phyloP scores from a whole-genome alignment of 1,139 yeast genomes.

The Taphrina deformans region DNA sequence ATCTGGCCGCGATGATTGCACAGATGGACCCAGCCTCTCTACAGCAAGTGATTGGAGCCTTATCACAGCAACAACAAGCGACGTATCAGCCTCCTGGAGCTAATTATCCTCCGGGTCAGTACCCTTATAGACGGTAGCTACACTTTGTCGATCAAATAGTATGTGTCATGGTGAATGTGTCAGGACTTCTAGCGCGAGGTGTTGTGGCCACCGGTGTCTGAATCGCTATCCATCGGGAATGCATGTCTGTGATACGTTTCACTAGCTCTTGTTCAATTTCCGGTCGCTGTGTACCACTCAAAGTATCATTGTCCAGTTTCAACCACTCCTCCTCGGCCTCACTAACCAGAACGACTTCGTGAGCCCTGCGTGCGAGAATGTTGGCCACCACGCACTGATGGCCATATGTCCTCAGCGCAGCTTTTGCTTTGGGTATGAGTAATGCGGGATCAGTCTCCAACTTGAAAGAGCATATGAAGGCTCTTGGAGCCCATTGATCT shows the following conservation, averaged over 20 bases:
- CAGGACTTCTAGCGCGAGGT: slow-evolving; percentile 21
- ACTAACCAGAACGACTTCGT: slow-evolving; percentile 80
- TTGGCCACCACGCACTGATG: slow-evolving; percentile 97
- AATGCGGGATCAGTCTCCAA: slow-evolving; percentile 81
- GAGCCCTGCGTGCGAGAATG: slow-evolving; percentile 80
- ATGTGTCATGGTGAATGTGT: background rate
- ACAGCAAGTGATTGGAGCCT: slow-evolving; percentile 43
- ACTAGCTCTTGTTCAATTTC: slow-evolving; percentile 33
- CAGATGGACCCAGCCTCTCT: slow-evolving; percentile 45
- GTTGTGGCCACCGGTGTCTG: slow-evolving; percentile 22
- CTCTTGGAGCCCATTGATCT: slow-evolving; percentile 82
- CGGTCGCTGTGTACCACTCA: slow-evolving; percentile 43
- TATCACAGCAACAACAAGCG: slow-evolving; percentile 41
- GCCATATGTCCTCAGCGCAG: slow-evolving; percentile 77
- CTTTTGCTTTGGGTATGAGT: slow-evolving; percentile 69
- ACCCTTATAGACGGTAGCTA: slow-evolving; percentile 1
- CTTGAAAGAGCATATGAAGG: slow-evolving; percentile 93
- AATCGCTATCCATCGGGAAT: slow-evolving; percentile 20
- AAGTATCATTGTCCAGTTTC: background rate
- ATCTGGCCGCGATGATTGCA: slow-evolving; percentile 41
- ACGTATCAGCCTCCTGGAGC: slow-evolving; percentile 12
- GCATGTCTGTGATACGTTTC: slow-evolving; percentile 2
- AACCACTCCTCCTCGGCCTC: slow-evolving; percentile 26
- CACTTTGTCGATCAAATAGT: background rate
- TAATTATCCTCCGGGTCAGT: background rate